Conservation (phyloP, 2,329 filamentous ascomycete genomes). For the Pseudocercospora fuligena region DNA sequence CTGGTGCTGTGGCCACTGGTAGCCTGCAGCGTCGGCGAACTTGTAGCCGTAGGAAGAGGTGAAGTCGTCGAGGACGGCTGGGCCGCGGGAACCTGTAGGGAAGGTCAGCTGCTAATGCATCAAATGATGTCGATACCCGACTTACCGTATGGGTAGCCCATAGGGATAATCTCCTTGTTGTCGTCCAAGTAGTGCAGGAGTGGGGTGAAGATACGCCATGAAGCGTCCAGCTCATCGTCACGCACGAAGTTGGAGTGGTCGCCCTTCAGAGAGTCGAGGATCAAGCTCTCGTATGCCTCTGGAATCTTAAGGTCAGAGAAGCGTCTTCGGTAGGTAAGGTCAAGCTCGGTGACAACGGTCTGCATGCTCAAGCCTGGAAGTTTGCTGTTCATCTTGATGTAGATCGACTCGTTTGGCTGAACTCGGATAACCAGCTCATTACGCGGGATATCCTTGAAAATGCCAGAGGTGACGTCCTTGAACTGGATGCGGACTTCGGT, state of each 20-base stretch:
- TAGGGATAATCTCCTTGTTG: conserved; percentile 98
- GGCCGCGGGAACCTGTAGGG: conserved; percentile 83
- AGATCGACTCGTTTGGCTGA: conserved; percentile 98
- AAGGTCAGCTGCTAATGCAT: conserved; percentile 11
- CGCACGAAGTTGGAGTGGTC: conserved; percentile 99
- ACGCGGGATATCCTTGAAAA: conserved; percentile 99
- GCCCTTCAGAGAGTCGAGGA: conserved; percentile 95
- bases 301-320: conserved; percentile 99
- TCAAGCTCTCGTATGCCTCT: conserved; percentile 97
- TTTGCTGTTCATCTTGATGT: conserved; percentile 99
- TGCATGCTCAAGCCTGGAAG: conserved; percentile 98
- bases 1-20: conserved; percentile 85
- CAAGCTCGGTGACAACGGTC: conserved; percentile 96
- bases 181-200: conserved; percentile 97
- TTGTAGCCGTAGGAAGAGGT: conserved; percentile 98
- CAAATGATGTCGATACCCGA: conserved; percentile 19
- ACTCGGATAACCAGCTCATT: conserved; percentile 99
- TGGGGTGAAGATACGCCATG: conserved; percentile 98
- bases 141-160: conserved; percentile 99
- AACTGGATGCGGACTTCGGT: conserved; percentile 99
- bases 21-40: conserved; percentile 94
- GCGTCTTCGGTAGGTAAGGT: conserved; percentile 94
- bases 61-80: conserved; percentile 95
- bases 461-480: conserved; percentile 98
- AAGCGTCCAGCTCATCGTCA: conserved; percentile 94